Base-by-base conservation (phyloP, 2,329 filamentous ascomycete species). In the Colletotrichum sp. region DNA sequence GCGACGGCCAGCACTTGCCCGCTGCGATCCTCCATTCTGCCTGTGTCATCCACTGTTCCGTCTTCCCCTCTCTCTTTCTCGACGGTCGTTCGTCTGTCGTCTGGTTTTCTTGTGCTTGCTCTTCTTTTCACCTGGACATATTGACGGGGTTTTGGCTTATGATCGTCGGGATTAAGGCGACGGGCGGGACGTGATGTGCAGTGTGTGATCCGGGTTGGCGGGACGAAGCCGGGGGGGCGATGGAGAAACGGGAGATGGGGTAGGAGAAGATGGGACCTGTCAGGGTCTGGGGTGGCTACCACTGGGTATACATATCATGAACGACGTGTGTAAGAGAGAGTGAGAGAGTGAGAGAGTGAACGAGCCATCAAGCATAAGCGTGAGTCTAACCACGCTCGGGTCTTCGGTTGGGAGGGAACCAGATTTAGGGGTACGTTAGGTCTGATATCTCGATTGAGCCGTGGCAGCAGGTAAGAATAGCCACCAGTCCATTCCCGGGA, bases 1-100 rank as follows among this genome's bases (percentile, higher is more conserved):
- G 76, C 76, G 64, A 83, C 78, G 7, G 76, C 82, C 63, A 77
- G 62, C 62, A 84, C 76, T 72, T 83, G 71, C 39, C 77, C 72
- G 24, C 80, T 80, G 21, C 79, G 78, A 69, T 79, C 78, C 44
- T 78, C 76, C 69, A 72, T 71, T 8, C 59, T 74, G 12, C 21
- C 67, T 62, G 64, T 64, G 16, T 30, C 71, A 75, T 75, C 66
- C 71, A 59, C 71, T 7, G 36, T 24, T 60, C 26, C 21, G 30
- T 66, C 62, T n/a, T 36, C 28, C 52, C 26, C 21, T 34, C 44
- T 16, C 36, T 55, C 39, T 32, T 21, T 68, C 66, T 69, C 24
- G 30, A n/a, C 63, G 12, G 21, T 26, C 36, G 49, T 18, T 15
- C 34, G 2, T 28, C n/a, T 44, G 16, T 69, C 66, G 21, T 39